Base-by-base conservation (phyloP, 1,139 yeast genomes). In the Geotrichum fermentans region DNA sequence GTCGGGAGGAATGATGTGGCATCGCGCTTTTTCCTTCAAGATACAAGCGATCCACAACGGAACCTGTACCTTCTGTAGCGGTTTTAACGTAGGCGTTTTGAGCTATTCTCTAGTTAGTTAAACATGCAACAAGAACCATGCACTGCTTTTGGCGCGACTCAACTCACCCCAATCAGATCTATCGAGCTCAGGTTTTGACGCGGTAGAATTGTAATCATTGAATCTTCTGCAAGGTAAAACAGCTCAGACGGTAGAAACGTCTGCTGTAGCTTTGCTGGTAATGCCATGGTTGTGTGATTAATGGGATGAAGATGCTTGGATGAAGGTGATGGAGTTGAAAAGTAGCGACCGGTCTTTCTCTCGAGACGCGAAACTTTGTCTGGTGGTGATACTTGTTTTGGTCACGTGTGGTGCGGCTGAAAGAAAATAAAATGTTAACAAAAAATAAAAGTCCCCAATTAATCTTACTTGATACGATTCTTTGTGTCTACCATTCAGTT, bases 31-130 rank as follows among this genome's bases (percentile, higher is more conserved):
- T 41, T 83, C 80, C 61, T 88, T 88, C 49, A 92, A 71, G 16
- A 90, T 72, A 13, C 89, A 65, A 0, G 97, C 97, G 21, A 87
- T 72, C 98, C 98, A 92, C 3, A 92, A 58, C 0, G 97, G 96
- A 0, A 92, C 81, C 43, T 77, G 72, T 29, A 77, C 79, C 50
- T 92, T 73, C 55, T 84, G 77, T 77, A 86, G 76, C 1, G 95
- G 89, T 48, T 79, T 66, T 54, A 83, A 67, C 49, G 72, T 72
- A 1, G 82, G 87, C 44, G 75, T 57, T 7, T 58, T 40, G 43
- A 21, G 62, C 65, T 8, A 60, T 47, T 35, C 29, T 17, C 5
- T 18, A 3, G 18, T 20, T n/a, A 14, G 18, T n/a, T n/a, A n/a
- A n/a, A n/a, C n/a, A n/a, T n/a, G n/a, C 30, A 13, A 28, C 13